Base-by-base conservation (phyloP, 1,284 basidiomycete species). In the Sporisorium graminicola region DNA sequence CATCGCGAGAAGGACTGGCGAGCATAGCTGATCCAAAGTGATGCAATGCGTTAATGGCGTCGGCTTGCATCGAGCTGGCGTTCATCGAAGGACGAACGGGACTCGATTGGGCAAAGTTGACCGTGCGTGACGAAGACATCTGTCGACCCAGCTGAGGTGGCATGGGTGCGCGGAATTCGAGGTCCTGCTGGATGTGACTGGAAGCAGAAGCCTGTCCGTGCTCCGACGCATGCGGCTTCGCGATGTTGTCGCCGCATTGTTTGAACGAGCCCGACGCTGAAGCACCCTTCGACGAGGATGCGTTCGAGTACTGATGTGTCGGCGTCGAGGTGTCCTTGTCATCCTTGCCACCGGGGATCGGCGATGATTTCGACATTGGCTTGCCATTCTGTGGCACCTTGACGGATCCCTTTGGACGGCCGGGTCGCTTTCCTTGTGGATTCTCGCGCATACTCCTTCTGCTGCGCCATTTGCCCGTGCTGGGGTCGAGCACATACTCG, bases 391-490 rank as follows among this genome's bases (percentile, higher is more conserved):
- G 63, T 8, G 50, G 55, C 51, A 59, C 63, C 46, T 66, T 72
- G 61, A 68, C 66, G 2, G 63, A 68, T 20, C 79, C 79, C 46
- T 74, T 71, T 9, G 79, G 79, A 16, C 79, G 60, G 26, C 79
- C 79, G 13, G 77, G 65, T 42, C 57, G 54, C 57, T 68, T 71
- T 14, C 74, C 75, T 42, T 57, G 37, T 0, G 79, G 79, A 27
- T 81, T 81, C 55, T 81, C 79, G 26, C 65, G 53, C 62, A 81
- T 75, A 50, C 77, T 79, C 27, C 79, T 65, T 24, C 68, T 68
- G 27, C 70, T 79, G n/a, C 79, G 61, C 66, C 66, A 75, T 29
- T 76, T 66, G 53, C 79, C 79, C 13, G 67, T 70, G 60, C 54
- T 67, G 6, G 68, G 66, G 35, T 75, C 73, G 29, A 70, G 57